Evolutionary conservation across 2,329 filamentous ascomycete species (phyloP), one percentile per base, ranked within the genome.

Genomic region (Penicillium sp.): DNA sequence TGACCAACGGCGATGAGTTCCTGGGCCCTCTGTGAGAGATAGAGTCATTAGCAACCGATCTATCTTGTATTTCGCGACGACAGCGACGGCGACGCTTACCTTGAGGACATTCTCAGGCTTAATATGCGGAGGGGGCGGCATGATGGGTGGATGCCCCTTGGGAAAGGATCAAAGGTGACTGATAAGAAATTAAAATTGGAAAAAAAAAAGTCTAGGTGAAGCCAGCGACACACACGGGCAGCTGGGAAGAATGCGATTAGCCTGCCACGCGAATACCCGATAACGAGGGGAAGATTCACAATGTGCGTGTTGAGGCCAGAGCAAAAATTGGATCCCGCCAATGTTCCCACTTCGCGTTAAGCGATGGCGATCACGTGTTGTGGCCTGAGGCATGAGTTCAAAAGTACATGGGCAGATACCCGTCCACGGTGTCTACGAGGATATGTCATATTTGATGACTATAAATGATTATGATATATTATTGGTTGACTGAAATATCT

Each of bases 71-170:
- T 51, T 61, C 31, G 61, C 48, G 53, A 69, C 53, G 44, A 52
- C 38, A 21, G 45, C 48, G 53, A 52, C 39, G 7, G 31, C 23
- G 50, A 53, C 21, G 33, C 79, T 73, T 73, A 82, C 82, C 78
- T 96, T 96, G 78, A 97, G 88, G 76, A 97, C 93, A 88, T 99
- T 99, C 83, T 99, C 94, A 74, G 94, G 94, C 80, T 96, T 96
- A 77, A 94, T 93, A 78, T 97, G 92, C 69, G 92, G 90, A 81
- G 93, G 93, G 77, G 94, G 94, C 83, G 94, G 91, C 94, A 93
- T 89, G 75, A 72, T 86, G 78, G 77, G 73, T 70, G 69, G 62
- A 67, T 68, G 66, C 67, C 67, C 70, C 66, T 68, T 66, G 62
- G 62, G 56, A 61, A 59, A 59, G 55, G 61, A 58, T 61, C 49